phyloP scores from a whole-genome alignment of 768 basidiomycete genomes.

The Lactifluus echinatus region DNA sequence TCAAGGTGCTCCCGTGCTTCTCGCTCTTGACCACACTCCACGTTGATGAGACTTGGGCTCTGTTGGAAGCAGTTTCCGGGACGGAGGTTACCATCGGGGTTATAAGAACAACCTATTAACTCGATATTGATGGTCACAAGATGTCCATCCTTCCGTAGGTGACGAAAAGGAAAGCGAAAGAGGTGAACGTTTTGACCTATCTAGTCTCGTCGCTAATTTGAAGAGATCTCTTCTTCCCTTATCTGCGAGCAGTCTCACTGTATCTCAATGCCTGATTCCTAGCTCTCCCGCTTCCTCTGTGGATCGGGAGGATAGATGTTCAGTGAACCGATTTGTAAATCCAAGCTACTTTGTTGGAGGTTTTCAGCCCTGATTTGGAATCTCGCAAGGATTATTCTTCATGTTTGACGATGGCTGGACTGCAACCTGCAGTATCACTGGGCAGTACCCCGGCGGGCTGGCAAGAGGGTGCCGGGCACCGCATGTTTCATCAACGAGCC shows the following conservation, averaged over 20 bases:
- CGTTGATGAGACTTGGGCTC: neutral
- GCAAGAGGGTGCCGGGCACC: neutral
- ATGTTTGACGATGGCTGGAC: too few relatives aligned
- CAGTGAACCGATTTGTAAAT: neutral
- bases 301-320: neutral
- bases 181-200: neutral
- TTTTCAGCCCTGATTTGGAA: neutral
- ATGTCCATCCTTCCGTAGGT: neutral
- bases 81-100: neutral
- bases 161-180: neutral
- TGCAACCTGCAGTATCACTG: too few relatives aligned
- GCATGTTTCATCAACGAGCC: neutral
- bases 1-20: neutral
- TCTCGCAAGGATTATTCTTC: too few relatives aligned
- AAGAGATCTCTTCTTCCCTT: neutral
- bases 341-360: neutral
- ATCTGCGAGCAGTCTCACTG: neutral
- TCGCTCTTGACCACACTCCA: neutral
- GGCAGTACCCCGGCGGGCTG: too few relatives aligned
- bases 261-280: neutral
- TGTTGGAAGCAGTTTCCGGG: neutral
- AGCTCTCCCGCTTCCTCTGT: slow-evolving; percentile 1
- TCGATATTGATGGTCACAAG: neutral
- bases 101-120: neutral
- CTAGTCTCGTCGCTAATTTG: neutral